Conservation (phyloP, 176 grass and related monocot species). For the Carex parvula region DNA sequence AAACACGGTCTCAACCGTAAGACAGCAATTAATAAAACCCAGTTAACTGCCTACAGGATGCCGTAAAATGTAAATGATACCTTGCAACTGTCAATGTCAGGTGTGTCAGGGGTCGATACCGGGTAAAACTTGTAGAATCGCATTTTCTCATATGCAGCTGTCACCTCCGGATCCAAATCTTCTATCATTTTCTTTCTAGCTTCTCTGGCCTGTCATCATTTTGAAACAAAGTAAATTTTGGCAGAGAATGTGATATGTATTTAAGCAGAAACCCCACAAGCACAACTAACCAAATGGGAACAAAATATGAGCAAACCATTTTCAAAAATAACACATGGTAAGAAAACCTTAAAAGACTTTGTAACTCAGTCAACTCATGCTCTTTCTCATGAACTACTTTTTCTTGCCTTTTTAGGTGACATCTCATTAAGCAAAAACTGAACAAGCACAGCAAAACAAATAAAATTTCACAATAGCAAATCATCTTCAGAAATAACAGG, state of each 20-base stretch:
- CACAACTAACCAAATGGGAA: not conserved
- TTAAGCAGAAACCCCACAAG: not conserved
- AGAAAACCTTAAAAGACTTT: not conserved
- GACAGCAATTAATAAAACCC: not conserved
- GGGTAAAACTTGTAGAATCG: conserved; percentile 92
- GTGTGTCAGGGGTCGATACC: conserved; percentile 50
- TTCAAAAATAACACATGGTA: not conserved
- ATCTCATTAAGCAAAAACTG: not conserved
- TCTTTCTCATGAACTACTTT: too few relatives aligned
- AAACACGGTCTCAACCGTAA: not conserved
- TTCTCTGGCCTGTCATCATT: conserved; percentile 62
- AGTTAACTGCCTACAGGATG: not conserved
- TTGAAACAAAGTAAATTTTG: conserved; percentile 9
- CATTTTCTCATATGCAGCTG: conserved; percentile 65
- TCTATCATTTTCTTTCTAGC: conserved; percentile 78
- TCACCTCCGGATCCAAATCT: conserved; percentile 67
- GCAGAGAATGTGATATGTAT: not conserved
- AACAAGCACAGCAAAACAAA: not conserved
- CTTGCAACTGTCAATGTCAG: conserved; percentile 71
- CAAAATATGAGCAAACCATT: too few relatives aligned
- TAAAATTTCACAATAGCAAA: not conserved
- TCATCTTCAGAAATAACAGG: not conserved
- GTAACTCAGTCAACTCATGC: not conserved
- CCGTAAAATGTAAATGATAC: conserved; percentile 27
- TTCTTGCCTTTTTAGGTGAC: not conserved